Evolutionary conservation across 2,329 filamentous ascomycete genomes (phyloP), one percentile per base, ranked within the genome.

Genomic region (Xylariaceae sp.): DNA sequence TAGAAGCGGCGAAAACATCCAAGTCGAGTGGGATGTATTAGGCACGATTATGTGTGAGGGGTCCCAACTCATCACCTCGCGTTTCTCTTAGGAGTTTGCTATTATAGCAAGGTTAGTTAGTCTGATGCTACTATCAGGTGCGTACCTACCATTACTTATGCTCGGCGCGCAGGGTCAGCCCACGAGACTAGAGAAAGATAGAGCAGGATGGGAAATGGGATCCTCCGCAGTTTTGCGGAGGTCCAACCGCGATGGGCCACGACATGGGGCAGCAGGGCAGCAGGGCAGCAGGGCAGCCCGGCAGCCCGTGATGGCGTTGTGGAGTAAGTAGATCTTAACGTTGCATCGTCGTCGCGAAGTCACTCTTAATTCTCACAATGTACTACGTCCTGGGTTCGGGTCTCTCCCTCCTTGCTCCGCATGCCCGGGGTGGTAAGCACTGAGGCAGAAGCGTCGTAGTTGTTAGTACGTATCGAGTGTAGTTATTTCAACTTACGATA

Each of bases 281-380:
- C 32, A 41, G 19, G 19, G 19, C 19, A 19, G 19, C 19, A 56
- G 50, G 45, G 45, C 12, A 37, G 30, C 30, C 34, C 6, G 34
- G 35, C 29, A 46, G 32, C 19, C 37, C 44, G 27, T 53, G 19
- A 19, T 19, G 19, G 19, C 19, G 19, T 19, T 37, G 35, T 48
- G 48, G 50, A 41, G 48, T 41, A 54, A 51, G 54, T 54, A 57
- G 45, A 52, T 30, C 9, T 47, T 52, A 52, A 50, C 19, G 43
- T 27, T 35, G 50, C 35, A 48, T 27, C 43, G 44, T 53, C 34
- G 45, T 30, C 29, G 31, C 35, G 27, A 56, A 48, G 56, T 58
- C 46, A 53, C 53, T 55, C 37, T 30, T 42, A 37, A 11, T n/a
- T 48, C 47, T 9, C 42, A 34, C 19, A 19, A 19, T 43, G 31